Base-by-base conservation (phyloP, 148 eudicot genomes). In the Gaultheria prostrata region DNA sequence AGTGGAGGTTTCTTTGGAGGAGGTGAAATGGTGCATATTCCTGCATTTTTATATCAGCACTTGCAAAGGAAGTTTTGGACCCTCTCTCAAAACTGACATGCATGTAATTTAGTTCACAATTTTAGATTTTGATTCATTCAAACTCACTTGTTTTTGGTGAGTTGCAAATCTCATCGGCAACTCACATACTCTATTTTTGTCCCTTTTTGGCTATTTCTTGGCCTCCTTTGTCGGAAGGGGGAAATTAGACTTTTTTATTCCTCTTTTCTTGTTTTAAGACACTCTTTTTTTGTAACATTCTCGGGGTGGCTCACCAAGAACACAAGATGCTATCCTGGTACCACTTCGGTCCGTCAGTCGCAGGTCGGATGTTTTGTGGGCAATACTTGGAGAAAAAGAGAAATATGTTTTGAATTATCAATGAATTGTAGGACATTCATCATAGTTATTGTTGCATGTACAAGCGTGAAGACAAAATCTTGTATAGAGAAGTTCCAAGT, bases 11-110 rank as follows among this genome's bases (percentile, higher is more conserved):
- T 76, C 53, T 26, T 50, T 51, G 39, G 61, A 30, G 14, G 63
- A 17, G 79, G 14, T 77, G 80, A 77, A 30, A 51, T 5, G 45
- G n/a, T 28, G 43, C n/a, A 50, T 77, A 51, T 45, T 77, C 63
- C 4, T 77, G 63, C 43, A 74, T 2, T 77, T 77, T 4, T 51
- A 4, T 49, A 30, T 77, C 43, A 28, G 43, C n/a, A 51, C 33
- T 77, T 30, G 43, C 63, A 28, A 28, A 45, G 63, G 63, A 51
- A 30, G 43, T 30, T 50, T 28, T 28, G 63, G 30, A 30, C 45
- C 26, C 63, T 28, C 35, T 49, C 43, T n/a, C 80, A 56, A 15
- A 28, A 13, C 63, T 51, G 10, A 24, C 18, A 14, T 30, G 8
- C 21, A 30, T 77, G 21, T 7, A 15, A 6, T 26, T 6, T 48